Base-by-base conservation (phyloP, 2,329 filamentous ascomycete species). In the Fusarium siculi region DNA sequence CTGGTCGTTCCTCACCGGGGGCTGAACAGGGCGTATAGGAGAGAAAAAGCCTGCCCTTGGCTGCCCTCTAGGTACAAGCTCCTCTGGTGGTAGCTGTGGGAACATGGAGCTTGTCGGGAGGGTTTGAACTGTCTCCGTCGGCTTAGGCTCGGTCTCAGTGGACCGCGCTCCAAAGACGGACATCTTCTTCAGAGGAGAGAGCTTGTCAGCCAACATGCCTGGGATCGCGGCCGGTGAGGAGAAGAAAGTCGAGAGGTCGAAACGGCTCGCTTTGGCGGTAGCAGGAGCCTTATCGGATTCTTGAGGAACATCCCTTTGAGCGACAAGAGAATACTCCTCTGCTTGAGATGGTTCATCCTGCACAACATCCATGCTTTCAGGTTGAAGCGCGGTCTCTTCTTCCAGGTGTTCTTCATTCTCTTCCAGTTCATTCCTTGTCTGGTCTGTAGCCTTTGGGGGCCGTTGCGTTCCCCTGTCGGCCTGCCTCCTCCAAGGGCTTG, bases 211-310 rank as follows among this genome's bases (percentile, higher is more conserved):
- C 40, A 82, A 52, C 71, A 80, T 79, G 32, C 77, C 80, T 25
- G 82, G 81, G 43, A 85, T 78, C 3, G 79, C 76, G 9, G 85
- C 84, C 2, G 88, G 88, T 6, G 88, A 90, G 0, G 88, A 90
- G 76, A 90, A 90, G 77, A 90, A 90, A 12, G 84, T 82, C 10
- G 86, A 84, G 5, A 90, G 80, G 58, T 89, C 85, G 58, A 87
- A 85, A 28, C 80, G 80, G 42, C 76, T 81, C 11, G 78, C 70
- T 56, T 81, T 81, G 15, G 73, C 73, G 7, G 77, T 77, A 42
- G 75, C 65, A 4, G 76, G 69, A 7, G 70, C 63, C 11, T 73
- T 73, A 37, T 67, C 58, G 16, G 53, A 42, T 39, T 63, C 59
- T 74, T 64, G 70, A 12, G 30, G 36, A 19, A 50, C 57, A 43